Evolutionary conservation across 441 rosid species (phyloP).

Genomic region (Pelargonium cotyledonis): DNA sequence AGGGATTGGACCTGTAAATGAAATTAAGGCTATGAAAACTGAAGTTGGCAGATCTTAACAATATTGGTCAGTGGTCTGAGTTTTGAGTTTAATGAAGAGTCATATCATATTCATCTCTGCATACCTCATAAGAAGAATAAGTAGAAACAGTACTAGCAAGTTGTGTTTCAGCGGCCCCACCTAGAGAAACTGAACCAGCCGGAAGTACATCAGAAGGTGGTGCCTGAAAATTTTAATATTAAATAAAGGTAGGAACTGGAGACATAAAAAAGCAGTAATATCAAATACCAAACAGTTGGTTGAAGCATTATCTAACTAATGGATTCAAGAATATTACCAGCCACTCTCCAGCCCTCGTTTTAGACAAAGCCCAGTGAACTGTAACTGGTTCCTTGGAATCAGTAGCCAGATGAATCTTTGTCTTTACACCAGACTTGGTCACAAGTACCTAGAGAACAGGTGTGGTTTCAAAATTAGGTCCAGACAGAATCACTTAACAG

Average conservation of each 20-base stretch:
- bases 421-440: slow-evolving; percentile 54
- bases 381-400: slow-evolving; percentile 62
- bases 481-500: background rate
- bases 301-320: slow-evolving; percentile 12
- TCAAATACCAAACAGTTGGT: slow-evolving; percentile 16
- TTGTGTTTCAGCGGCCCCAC: slow-evolving; percentile 60
- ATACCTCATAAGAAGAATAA: slow-evolving; percentile 63
- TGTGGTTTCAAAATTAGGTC: slow-evolving; percentile 16
- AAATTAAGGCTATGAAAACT: slow-evolving; percentile 13
- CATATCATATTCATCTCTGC: slow-evolving; percentile 15
- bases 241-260: slow-evolving; percentile 17
- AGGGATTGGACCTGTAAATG: slow-evolving; percentile 62
- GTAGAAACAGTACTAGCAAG: slow-evolving; percentile 34
- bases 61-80: slow-evolving; percentile 10
- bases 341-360: slow-evolving; percentile 73
- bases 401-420: slow-evolving; percentile 60
- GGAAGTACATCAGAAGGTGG: slow-evolving; percentile 68
- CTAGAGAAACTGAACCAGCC: slow-evolving; percentile 57
- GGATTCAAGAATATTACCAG: slow-evolving; percentile 50
- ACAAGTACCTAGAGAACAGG: slow-evolving; percentile 57
- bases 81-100: slow-evolving; percentile 18
- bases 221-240: slow-evolving; percentile 50
- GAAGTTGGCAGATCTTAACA: slow-evolving; percentile 14
- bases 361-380: slow-evolving; percentile 96
- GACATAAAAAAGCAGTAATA: slow-evolving; percentile 14